Evolutionary conservation across 345 rosid genomes (phyloP), one percentile per base, ranked within the genome.

Genomic region (Pistacia vera): DNA sequence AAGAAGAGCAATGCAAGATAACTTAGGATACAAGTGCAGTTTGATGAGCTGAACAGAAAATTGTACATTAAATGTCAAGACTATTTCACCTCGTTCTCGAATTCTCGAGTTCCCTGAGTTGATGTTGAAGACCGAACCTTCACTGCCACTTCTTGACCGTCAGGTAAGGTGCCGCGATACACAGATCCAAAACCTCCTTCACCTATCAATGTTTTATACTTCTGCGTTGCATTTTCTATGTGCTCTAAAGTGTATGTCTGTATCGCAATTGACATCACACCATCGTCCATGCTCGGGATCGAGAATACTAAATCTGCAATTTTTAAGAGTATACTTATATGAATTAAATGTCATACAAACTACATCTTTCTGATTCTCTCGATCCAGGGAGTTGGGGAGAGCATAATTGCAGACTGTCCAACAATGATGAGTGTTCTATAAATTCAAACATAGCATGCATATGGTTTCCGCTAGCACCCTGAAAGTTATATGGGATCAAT

Each of bases 131-230:
- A 88, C 5, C 88, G 78, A 63, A 87, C 88, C 85, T 90, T 90
- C 30, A 85, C 89, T 51, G 90, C 91, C 54, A 86, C 90, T 76
- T 85, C 87, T 56, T 83, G 82, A 41, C 90, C 90, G 79, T 85
- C 86, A 67, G 59, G 69, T 73, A 90, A 74, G 74, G 83, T 85
- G 46, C 91, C 93, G 36, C 70, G 81, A 76, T 83, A 88, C 20
- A 88, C 90, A 11, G 86, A 74, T 70, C 91, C 89, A 48, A 88
- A 90, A 18, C 88, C 88, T 44, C 93, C 93, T 78, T 85, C 90
- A 55, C 83, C 91, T 57, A 83, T 83, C 80, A 82, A 61, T 17
- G 77, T 82, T 75, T 74, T 81, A 78, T 86, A 89, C 70, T 81
- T 76, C 65, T 85, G 79, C 36, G 90, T 91, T 59, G 84, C 84